Evolutionary conservation across 805 yeast genomes (phyloP).

Genomic region (Wickerhamomyces kurtzmanii): DNA sequence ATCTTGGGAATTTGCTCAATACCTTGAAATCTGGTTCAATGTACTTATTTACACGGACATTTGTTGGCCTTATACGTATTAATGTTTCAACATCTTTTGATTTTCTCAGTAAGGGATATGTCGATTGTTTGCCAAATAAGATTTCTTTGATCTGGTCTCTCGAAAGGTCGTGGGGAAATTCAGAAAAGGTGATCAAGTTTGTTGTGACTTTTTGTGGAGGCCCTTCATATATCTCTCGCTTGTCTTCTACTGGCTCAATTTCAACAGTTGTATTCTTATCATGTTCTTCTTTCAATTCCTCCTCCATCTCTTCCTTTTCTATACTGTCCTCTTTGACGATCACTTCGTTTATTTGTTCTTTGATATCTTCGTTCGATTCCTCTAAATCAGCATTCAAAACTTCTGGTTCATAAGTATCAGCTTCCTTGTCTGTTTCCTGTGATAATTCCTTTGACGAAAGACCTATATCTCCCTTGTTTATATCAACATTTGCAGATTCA

Average conservation of each 20-base stretch:
- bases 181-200: slow-evolving; percentile 43
- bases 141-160: slow-evolving; percentile 19
- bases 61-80: slow-evolving; percentile 24
- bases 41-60: slow-evolving; percentile 9
- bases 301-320: slow-evolving; percentile 5
- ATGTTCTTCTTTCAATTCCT: slow-evolving; percentile 5
- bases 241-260: slow-evolving; percentile 7
- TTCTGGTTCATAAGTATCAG: no score
- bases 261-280: slow-evolving; percentile 4
- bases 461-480: no score
- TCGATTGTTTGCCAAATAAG: slow-evolving; percentile 57
- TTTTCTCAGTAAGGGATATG: slow-evolving; percentile 40
- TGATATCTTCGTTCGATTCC: no score
- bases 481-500: no score
- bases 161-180: slow-evolving; percentile 27
- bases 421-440: no score
- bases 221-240: slow-evolving; percentile 41
- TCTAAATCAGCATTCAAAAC: no score
- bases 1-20: slow-evolving; percentile 33
- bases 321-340: no score
- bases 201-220: slow-evolving; percentile 55
- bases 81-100: slow-evolving; percentile 46
- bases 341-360: no score
- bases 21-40: slow-evolving; percentile 31
- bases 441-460: no score